Conservation (phyloP, 1,284 basidiomycete species). For the Ustilago cynodontis region DNA sequence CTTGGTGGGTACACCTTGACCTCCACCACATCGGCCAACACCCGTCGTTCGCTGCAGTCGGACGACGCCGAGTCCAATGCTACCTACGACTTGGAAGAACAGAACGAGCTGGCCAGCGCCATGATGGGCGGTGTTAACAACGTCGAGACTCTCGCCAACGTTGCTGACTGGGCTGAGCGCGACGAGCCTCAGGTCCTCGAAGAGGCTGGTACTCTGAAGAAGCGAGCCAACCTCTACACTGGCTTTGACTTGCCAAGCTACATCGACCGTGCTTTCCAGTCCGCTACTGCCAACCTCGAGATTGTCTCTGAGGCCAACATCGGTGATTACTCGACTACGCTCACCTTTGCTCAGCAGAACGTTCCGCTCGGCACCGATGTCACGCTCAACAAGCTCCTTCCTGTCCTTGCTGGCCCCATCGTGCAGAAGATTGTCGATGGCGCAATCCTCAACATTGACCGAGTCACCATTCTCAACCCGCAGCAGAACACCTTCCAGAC, state of each 20-base stretch:
- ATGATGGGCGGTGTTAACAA: constrained; percentile 63
- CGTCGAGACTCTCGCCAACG: constrained; percentile 67
- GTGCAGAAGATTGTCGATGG: constrained; percentile 81
- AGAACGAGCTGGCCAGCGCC: constrained; percentile 56
- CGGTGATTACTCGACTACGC: constrained; percentile 77
- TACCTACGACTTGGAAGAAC: constrained; percentile 50
- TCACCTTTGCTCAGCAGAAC: constrained; percentile 76
- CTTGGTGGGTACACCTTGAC: constrained; percentile 80
- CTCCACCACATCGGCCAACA: constrained; percentile 63
- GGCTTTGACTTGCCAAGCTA: constrained; percentile 79
- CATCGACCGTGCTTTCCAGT: constrained; percentile 78
- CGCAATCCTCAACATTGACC: constrained; percentile 72
- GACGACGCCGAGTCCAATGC: constrained; percentile 16
- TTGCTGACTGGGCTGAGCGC: constrained; percentile 51
- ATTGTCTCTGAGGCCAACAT: constrained; percentile 76
- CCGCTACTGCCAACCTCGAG: constrained; percentile 77
- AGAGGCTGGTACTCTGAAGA: constrained; percentile 72
- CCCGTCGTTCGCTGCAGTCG: constrained; percentile 35
- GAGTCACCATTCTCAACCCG: constrained; percentile 58
- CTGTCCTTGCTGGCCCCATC: constrained; percentile 80
- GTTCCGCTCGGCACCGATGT: constrained; percentile 77
- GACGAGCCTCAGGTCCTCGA: constrained; percentile 26
- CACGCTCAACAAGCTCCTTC: constrained; percentile 77
- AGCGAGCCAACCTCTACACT: constrained; percentile 70
- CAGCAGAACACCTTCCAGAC: constrained; percentile 77